Percentiles rank a stretch among this genome's conserved stretches.
Evolutionary conservation across 2,329 filamentous ascomycete species (phyloP).

Genomic region (Colletotrichum limetticola): DNA sequence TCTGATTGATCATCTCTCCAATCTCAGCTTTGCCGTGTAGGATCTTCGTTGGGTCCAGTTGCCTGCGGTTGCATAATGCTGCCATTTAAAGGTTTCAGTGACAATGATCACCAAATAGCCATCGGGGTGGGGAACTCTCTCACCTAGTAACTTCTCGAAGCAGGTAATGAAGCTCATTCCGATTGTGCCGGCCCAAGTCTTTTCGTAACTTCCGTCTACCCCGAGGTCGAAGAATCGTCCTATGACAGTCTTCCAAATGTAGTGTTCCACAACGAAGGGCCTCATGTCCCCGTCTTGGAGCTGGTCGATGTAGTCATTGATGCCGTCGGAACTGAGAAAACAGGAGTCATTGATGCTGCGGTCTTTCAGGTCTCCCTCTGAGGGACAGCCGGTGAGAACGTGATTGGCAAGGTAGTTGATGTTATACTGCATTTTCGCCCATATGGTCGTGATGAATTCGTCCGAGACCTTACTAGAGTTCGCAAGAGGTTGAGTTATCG

Average conservation of each 20-base stretch:
- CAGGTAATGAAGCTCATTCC: too few species aligned
- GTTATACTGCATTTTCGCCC: constrained; percentile 4
- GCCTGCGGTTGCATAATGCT: too few species aligned
- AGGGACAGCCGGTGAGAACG: neutral
- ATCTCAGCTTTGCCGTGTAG: constrained; percentile 2
- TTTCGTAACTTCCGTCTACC: neutral
- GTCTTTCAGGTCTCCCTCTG: neutral
- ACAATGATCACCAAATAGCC: too few species aligned
- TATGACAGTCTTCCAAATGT: neutral
- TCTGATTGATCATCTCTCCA: neutral
- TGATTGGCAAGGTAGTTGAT: neutral
- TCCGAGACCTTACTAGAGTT: constrained; percentile 13
- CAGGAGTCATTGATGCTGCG: neutral
- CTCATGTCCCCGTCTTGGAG: neutral
- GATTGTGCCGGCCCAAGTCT: neutral
- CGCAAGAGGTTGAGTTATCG: neutral
- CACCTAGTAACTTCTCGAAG: too few species aligned
- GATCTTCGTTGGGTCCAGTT: neutral
- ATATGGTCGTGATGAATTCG: neutral
- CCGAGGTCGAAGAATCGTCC: neutral
- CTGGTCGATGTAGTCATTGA: neutral
- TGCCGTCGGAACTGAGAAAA: too few species aligned
- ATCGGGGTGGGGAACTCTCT: too few species aligned
- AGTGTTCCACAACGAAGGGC: neutral
- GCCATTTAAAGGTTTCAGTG: too few species aligned